Evolutionary conservation across 192 early-diverging fungal species (phyloP).

Genomic region (Coemansia sp.): DNA sequence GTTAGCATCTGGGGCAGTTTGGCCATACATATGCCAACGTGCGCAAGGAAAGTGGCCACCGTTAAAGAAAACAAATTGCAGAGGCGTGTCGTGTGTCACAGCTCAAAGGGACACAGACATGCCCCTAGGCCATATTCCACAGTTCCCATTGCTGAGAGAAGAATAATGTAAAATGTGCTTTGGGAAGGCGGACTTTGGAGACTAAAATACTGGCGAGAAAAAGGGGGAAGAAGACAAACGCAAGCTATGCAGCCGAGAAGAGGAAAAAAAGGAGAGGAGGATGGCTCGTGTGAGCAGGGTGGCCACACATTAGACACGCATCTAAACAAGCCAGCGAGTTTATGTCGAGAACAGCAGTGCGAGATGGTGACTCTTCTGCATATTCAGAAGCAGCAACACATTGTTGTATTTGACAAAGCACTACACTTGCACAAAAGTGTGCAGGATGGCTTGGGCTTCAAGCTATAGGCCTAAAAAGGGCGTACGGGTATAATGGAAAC

Average conservation of each 20-base stretch:
- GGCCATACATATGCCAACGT: background rate
- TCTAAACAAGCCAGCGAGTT: background rate
- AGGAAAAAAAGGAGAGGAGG: background rate
- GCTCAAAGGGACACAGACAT: background rate
- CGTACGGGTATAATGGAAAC: background rate
- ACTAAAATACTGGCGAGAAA: background rate
- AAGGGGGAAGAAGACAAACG: background rate
- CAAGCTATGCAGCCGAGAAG: background rate
- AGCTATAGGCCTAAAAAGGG: background rate
- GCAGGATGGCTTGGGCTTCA: slow-evolving; percentile 1
- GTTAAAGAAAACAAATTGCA: background rate
- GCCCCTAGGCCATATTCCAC: background rate
- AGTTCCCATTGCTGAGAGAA: background rate
- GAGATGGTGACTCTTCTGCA: background rate
- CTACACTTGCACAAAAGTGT: background rate
- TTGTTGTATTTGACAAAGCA: background rate
- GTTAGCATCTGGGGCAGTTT: background rate
- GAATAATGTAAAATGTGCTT: background rate
- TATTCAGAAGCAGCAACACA: slow-evolving; percentile 1
- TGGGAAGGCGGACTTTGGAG: background rate
- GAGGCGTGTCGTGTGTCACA: background rate
- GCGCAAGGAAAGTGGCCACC: background rate
- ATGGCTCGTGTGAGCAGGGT: slow-evolving; percentile 2
- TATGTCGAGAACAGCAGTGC: background rate
- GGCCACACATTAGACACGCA: slow-evolving; percentile 4